These are phyloP conservation scores for Apiotrichum porosum DNA, from an alignment of 1,284 basidiomycete species.

Conservation along the genomic window DNA sequence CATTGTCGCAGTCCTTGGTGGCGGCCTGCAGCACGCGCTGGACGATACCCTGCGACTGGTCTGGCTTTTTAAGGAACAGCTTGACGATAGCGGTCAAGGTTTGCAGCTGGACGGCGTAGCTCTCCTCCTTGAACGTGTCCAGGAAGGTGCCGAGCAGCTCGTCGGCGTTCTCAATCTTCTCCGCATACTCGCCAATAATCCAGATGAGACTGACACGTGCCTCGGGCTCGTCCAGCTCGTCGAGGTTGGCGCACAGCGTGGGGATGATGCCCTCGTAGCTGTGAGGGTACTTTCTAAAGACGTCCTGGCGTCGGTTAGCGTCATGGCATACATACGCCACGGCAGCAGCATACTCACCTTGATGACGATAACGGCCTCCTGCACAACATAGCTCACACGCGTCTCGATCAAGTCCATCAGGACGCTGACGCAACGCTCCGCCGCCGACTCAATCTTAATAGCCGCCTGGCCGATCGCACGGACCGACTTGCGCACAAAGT, in stretches of 20 bases:
- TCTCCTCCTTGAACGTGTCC: constrained; percentile 93
- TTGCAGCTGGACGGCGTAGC: constrained; percentile 73
- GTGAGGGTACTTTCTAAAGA: constrained; percentile 95
- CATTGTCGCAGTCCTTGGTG: constrained; percentile 95
- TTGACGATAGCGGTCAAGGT: constrained; percentile 94
- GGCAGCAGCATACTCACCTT: constrained; percentile 55
- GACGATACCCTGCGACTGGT: constrained; percentile 81
- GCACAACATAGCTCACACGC: constrained; percentile 93
- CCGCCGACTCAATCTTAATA: constrained; percentile 89
- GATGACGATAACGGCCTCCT: constrained; percentile 95
- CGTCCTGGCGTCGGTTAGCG: constrained; percentile 56
- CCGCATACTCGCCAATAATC: constrained; percentile 96
- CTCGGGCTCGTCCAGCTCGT: constrained; percentile 89
- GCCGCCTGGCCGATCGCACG: constrained; percentile 92
- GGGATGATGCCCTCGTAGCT: constrained; percentile 94
- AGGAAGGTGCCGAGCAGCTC: constrained; percentile 90
- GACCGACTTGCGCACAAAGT: constrained; percentile 96
- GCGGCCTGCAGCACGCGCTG: constrained; percentile 95
- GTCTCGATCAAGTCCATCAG: constrained; percentile 85
- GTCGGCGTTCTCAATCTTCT: constrained; percentile 92
- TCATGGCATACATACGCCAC: no score
- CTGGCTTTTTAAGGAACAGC: constrained; percentile 91
- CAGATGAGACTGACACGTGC: constrained; percentile 96
- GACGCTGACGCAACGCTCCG: constrained; percentile 83
- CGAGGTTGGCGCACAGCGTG: constrained; percentile 84